These are phyloP conservation scores for Taphrina sp. DNA, from an alignment of 1,139 yeast genomes.

Conservation along the genomic window DNA sequence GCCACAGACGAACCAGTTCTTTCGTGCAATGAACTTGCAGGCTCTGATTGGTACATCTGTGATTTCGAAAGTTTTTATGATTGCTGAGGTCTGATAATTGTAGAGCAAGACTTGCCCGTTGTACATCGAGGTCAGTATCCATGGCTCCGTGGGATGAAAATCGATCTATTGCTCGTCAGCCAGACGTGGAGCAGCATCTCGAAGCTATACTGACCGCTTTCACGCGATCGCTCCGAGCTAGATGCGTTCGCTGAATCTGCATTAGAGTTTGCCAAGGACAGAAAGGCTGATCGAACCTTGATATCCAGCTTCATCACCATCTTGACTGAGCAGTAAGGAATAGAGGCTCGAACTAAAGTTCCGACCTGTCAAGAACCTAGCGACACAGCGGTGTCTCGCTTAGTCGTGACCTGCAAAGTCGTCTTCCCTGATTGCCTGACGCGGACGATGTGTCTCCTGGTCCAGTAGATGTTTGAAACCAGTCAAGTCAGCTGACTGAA, in stretches of 20 bases:
- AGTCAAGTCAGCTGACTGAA: no score
- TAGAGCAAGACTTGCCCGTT: slow-evolving; percentile 35
- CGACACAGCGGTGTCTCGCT: no score
- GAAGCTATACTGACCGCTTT: slow-evolving; percentile 50
- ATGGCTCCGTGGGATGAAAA: slow-evolving; percentile 96
- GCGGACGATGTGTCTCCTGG: no score
- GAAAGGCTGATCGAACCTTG: slow-evolving; percentile 5
- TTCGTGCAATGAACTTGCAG: slow-evolving; percentile 90
- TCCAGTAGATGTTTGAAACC: no score
- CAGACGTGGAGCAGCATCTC: not conserved
- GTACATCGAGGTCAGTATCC: slow-evolving; percentile 48
- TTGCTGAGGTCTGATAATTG: slow-evolving; percentile 44
- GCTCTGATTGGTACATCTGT: slow-evolving; percentile 94
- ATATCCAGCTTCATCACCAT: slow-evolving; percentile 33
- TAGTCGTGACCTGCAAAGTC: no score
- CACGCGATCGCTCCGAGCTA: slow-evolving; percentile 90
- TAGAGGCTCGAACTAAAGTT: no score
- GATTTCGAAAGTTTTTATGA: slow-evolving; percentile 74
- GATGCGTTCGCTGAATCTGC: slow-evolving; percentile 62
- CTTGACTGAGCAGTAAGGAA: no score
- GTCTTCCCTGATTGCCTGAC: no score
- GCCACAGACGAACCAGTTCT: slow-evolving; percentile 96
- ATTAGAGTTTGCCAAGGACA: no score
- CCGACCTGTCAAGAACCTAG: no score
- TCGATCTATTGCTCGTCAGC: slow-evolving; percentile 52